Evolutionary conservation across 2,329 filamentous ascomycete genomes (phyloP), one percentile per base, ranked within the genome.

Genomic region (Phaeosphaeriaceae sp.): DNA sequence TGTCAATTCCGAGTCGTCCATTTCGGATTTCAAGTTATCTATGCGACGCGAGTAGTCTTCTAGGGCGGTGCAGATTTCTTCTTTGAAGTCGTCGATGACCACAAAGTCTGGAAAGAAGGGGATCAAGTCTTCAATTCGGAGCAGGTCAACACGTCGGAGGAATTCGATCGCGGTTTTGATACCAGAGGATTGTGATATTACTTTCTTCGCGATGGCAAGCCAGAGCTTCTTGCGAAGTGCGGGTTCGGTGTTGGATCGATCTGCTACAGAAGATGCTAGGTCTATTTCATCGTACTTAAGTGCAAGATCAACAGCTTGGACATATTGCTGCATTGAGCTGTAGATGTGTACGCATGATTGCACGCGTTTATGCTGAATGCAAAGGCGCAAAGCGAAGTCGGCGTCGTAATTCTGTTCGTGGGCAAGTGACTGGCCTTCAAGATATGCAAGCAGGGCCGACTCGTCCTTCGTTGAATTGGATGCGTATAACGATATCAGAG

Each of bases 21-120:
- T 99, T 73, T 97, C 93, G 58, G 87, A 86, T 67, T 92, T 92
- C 32, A 99, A 78, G 1, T 80, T 81, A 66, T 97, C 94, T 60
- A 99, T 99, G 60, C 90, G 91, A 30, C 90, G 88, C 38, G 87
- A 89, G 76, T 99, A 99, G 56, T 95, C 90, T 74, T 99, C 94
- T 1, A 99, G 82, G 1, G 95, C 94, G 0, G 85, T 81, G 76
- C 94, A 99, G 30, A 99, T 97, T 71, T 99, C 94, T 56, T 97
- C 92, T 70, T 97, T 97, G 82, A 99, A 99, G 73, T 97, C 94
- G 70, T 99, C 94, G 54, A 99, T 97, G 42, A 97, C 89, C 18
- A 97, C 92, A 69, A 99, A 99, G 71, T 99, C 94, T 0, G 94
- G 94, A 76, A 99, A 99, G 79, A 99, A 97, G 0, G 94, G 94